Evolutionary conservation across 163 green algal species (phyloP).

Genomic region (Scenedesmus sp.): DNA sequence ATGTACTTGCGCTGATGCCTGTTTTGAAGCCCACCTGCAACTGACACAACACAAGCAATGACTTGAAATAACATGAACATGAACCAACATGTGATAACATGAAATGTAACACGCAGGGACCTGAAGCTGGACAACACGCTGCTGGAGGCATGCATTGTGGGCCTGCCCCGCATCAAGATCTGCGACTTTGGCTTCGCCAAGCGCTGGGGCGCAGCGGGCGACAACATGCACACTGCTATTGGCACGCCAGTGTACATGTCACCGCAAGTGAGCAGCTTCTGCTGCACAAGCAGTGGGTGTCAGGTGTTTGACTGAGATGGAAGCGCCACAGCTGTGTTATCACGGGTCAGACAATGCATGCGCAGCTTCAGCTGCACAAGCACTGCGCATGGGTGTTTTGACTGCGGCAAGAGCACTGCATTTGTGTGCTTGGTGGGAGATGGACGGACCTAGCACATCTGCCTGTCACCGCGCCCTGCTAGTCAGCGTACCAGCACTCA

Average conservation of each 20-base stretch:
- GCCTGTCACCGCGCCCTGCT: no score
- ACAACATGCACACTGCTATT: slow-evolving; percentile 92
- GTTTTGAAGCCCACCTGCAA: neutral
- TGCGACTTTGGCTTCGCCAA: slow-evolving; percentile 98
- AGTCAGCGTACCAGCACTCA: neutral
- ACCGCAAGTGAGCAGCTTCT: slow-evolving; percentile 55
- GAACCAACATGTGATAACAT: no score
- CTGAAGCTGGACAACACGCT: slow-evolving; percentile 57
- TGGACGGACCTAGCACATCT: no score
- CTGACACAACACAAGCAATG: neutral
- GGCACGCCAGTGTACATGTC: slow-evolving; percentile 96
- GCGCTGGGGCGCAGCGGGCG: slow-evolving; percentile 80
- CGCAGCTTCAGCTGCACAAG: neutral
- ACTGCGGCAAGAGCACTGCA: neutral
- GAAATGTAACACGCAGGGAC: slow-evolving; percentile 21
- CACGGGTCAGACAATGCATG: neutral
- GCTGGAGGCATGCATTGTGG: slow-evolving; percentile 15
- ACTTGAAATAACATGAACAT: no score
- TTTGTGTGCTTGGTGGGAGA: no score
- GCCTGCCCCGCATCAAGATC: slow-evolving; percentile 83
- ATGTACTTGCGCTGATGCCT: no score
- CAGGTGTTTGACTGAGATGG: no score
- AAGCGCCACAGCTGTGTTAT: neutral
- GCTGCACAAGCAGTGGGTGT: no score
- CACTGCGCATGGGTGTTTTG: no score